Evolutionary conservation across 441 rosid species (phyloP), one percentile per base, ranked within the genome.

Genomic region (Adansonia rubrostipa): DNA sequence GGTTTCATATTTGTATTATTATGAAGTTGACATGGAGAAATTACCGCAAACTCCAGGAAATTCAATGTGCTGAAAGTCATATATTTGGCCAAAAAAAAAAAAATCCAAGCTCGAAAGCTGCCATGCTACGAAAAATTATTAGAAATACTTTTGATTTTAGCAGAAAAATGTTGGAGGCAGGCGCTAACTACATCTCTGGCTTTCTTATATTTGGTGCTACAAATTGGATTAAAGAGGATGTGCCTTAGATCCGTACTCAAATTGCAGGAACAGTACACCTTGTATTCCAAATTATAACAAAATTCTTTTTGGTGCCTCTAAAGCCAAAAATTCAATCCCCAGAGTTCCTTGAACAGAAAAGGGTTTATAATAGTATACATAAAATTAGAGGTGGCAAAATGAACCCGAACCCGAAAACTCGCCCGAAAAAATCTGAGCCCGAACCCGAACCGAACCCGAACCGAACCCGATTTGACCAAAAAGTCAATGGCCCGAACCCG

Each of bases 331-430:
- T 82, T 81, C 83, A 66, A 81, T 80, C 83, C 81, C 82, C 84
- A 82, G 77, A 74, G 73, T 81, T 86, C 83, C 81, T 42, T 79
- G 2, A 28, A 83, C 85, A 84, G 74, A 84, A 77, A 77, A 72
- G 15, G 74, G 77, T 47, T 70, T 73, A 63, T 72, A 76, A 75
- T 86, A 88, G 84, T 90, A 85, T 88, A 90, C 90, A 90, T 53
- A 79, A 82, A 48, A 85, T 75, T n/a, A n/a, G n/a, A n/a, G n/a
- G n/a, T n/a, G n/a, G n/a, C n/a, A n/a, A n/a, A n/a, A n/a, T n/a
- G n/a, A n/a, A n/a, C n/a, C n/a, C n/a, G n/a, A n/a, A n/a, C n/a
- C n/a, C n/a, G n/a, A n/a, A n/a, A n/a, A n/a, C n/a, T n/a, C n/a
- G n/a, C n/a, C n/a, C n/a, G n/a, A n/a, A n/a, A n/a, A n/a, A n/a